These are phyloP conservation scores for Coemansia sp. DNA, from an alignment of 192 early-diverging fungal species.

Conservation along the genomic window DNA sequence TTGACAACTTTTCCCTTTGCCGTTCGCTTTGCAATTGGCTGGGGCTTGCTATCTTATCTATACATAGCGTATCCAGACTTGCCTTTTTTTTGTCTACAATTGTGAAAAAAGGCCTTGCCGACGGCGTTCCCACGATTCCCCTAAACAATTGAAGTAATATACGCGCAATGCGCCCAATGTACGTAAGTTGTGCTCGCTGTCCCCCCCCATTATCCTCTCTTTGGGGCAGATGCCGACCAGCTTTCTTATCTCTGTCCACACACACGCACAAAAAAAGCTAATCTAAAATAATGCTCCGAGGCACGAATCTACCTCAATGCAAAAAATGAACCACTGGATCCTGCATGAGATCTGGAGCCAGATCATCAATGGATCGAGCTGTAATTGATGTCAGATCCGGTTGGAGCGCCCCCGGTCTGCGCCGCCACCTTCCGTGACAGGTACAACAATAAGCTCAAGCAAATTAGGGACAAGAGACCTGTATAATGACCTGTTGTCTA, in stretches of 20 bases:
- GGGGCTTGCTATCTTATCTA: background rate
- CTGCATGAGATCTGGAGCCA: no score
- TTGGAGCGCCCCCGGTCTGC: background rate
- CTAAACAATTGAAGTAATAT: background rate
- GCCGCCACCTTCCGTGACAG: background rate
- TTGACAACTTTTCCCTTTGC: background rate
- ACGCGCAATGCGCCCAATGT: background rate
- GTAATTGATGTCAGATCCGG: background rate
- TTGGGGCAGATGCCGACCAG: background rate
- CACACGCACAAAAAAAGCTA: background rate
- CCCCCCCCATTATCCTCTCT: background rate
- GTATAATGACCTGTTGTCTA: background rate
- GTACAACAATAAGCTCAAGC: background rate
- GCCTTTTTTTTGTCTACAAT: background rate
- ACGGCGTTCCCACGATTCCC: background rate
- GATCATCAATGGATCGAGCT: background rate
- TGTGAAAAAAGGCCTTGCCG: background rate
- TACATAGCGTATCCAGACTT: background rate
- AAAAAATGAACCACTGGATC: background rate
- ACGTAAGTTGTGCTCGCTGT: background rate
- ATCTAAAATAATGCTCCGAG: background rate
- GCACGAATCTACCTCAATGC: background rate
- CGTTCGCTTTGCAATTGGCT: background rate
- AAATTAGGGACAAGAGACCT: background rate
- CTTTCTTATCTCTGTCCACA: background rate